A percentile compares a stretch with the other conserved stretches of the same genome.
Conservation (phyloP, 495 filamentous ascomycete genomes). For the Trichoderma asperelloides region DNA sequence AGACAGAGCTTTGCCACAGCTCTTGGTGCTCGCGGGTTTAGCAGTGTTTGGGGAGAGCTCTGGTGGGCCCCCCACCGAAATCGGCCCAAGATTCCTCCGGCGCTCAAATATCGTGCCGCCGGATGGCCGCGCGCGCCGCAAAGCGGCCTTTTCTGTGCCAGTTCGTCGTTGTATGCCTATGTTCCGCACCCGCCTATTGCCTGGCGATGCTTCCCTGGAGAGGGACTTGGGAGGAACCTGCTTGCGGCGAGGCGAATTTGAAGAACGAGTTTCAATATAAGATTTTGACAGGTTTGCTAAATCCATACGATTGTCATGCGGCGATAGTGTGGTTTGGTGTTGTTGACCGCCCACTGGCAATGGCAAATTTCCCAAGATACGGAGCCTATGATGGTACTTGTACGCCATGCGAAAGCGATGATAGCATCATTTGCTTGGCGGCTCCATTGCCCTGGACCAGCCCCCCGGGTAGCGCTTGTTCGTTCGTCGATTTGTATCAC, state of each 20-base stretch:
- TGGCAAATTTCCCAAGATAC: too few relatives aligned
- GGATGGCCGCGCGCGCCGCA: conserved; percentile 4
- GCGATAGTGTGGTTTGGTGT: too few relatives aligned
- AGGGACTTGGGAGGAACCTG: neutral
- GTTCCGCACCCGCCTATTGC: neutral
- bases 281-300: too few relatives aligned
- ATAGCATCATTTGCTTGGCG: neutral
- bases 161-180: too few relatives aligned
- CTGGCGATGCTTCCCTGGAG: neutral
- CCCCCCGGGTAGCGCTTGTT: neutral
- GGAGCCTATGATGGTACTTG: neutral
- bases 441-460: neutral
- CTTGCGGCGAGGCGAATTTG: too few relatives aligned
- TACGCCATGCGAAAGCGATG: neutral
- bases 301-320: too few relatives aligned
- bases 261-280: too few relatives aligned
- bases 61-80: neutral
- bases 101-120: conserved; percentile 2
- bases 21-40: neutral
- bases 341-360: too few relatives aligned
- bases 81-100: neutral
- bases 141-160: neutral
- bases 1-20: neutral
- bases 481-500: neutral
- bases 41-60: neutral